Conservation (phyloP, 345 rosid genomes). For the Salix viminalis region DNA sequence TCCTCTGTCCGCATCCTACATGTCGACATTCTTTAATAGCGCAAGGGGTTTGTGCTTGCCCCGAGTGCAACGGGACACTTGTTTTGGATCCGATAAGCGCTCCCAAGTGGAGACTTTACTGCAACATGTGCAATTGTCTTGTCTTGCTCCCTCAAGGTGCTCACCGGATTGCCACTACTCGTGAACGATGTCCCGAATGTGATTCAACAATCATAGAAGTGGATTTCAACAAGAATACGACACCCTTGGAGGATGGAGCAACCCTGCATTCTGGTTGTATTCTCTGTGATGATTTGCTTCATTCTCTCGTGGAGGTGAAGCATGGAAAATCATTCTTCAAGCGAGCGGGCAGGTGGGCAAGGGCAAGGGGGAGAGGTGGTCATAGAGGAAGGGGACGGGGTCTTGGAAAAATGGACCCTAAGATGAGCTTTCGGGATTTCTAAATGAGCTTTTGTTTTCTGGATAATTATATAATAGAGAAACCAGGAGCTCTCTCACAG, state of each 20-base stretch:
- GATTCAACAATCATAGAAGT: conserved; percentile 78
- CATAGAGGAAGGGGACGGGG: conserved; percentile 48
- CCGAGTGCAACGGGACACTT: conserved; percentile 86
- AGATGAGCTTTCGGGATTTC: conserved; percentile 61
- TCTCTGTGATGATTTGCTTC: conserved; percentile 84
- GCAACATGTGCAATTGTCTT: conserved; percentile 90
- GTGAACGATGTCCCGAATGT: conserved; percentile 65
- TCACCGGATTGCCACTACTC: conserved; percentile 68
- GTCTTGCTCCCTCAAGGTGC: conserved; percentile 92
- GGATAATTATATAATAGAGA: too few relatives aligned
- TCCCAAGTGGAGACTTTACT: conserved; percentile 91
- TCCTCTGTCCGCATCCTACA: conserved; percentile 84
- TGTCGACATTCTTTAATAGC: conserved; percentile 75
- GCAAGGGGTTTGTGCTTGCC: conserved; percentile 97
- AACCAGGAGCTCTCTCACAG: too few relatives aligned
- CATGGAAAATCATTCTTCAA: conserved; percentile 71
- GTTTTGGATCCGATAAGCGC: conserved; percentile 82
- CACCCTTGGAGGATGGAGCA: conserved; percentile 79
- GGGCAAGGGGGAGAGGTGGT: conserved; percentile 67
- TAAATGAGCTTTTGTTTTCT: conserved; percentile 2
- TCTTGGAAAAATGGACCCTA: conserved; percentile 44
- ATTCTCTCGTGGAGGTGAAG: conserved; percentile 82
- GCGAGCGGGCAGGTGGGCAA: conserved; percentile 41
- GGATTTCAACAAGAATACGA: conserved; percentile 83
- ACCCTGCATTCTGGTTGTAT: conserved; percentile 80